phyloP scores from a whole-genome alignment of 768 basidiomycete genomes.

The Phlegmacium glaucopus region DNA sequence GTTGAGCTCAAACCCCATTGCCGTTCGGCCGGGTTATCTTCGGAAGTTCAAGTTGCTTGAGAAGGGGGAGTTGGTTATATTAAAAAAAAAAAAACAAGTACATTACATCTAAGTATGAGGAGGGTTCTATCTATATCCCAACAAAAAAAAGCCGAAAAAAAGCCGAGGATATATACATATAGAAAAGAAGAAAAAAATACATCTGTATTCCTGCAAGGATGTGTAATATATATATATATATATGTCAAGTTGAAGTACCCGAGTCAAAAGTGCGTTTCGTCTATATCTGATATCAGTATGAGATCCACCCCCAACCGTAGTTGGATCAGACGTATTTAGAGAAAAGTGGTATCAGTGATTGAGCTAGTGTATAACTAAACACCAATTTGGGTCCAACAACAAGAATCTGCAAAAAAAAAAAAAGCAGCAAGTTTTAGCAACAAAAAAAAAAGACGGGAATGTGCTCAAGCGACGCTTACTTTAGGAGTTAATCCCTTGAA shows the following conservation, averaged over 20 bases:
- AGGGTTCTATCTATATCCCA: no score
- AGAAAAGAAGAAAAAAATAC: no score
- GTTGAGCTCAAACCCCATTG: not conserved
- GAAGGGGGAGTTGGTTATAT: no score
- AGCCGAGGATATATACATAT: no score
- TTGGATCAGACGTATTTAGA: constrained; percentile 67
- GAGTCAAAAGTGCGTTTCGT: not conserved
- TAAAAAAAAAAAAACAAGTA: no score
- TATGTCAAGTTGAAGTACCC: no score
- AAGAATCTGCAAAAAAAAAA: constrained; percentile 55
- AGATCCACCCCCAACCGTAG: no score
- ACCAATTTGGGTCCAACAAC: constrained; percentile 98
- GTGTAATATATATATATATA: no score
- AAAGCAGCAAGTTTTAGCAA: constrained; percentile 2
- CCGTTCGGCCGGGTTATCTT: no score
- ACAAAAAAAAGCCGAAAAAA: no score
- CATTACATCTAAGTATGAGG: no score
- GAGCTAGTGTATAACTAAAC: constrained; percentile 97
- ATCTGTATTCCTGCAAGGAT: no score
- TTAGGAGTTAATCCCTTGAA: constrained; percentile 99
- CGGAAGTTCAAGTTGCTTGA: not conserved
- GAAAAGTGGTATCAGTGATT: constrained; percentile 92
- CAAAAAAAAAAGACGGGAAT: constrained; percentile 18
- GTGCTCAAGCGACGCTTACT: constrained; percentile 49
- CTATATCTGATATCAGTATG: not conserved